Base-by-base conservation (phyloP, 495 filamentous ascomycete species). In the Neohortaea acidophila region DNA sequence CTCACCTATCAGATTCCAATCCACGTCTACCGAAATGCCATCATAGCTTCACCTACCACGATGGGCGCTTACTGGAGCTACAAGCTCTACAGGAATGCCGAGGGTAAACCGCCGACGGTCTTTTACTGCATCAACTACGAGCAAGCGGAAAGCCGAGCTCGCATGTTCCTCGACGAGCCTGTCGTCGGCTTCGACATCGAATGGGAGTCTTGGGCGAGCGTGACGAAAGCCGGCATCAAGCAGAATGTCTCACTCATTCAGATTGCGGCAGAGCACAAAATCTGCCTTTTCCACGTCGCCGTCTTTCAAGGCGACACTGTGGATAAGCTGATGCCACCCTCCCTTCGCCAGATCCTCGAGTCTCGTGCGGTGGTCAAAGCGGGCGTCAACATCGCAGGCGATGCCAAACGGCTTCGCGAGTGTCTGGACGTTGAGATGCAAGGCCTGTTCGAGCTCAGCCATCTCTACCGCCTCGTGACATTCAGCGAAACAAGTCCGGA, bases 381-480 rank as follows among this genome's bases (percentile, higher is more conserved):
- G 76, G 14, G 89, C 73, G 56, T 97, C 85, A 33, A 83, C 79
- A 51, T 96, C 79, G 15, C 81, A 79, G 60, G 89, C 82, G 64
- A 96, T 47, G 51, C 44, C 19, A 53, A 39, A 2, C 52, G 59
- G 4, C 30, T 59, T 8, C n/a, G 38, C 12, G 52, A 54, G 18
- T 49, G 43, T 27, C 42, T 62, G 4, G 45, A 47, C 13, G 44
- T 58, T 22, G 28, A 54, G 12, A 41, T 49, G 17, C 24, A 30
- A 2, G 56, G 50, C 10, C 25, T 44, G 9, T 55, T 56, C 40
- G 59, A 62, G 39, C 52, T 62, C 2, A 57, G 55, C 39, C 52
- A 54, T 36, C 45, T 62, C 11, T 49, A 59, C 49, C 54, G 52
- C 10, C 40, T 62, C 14, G 56, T 62, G 33, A 57, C 47, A 36